phyloP scores from a whole-genome alignment of 257 asterid species.

The Plectranthus barbatus region DNA sequence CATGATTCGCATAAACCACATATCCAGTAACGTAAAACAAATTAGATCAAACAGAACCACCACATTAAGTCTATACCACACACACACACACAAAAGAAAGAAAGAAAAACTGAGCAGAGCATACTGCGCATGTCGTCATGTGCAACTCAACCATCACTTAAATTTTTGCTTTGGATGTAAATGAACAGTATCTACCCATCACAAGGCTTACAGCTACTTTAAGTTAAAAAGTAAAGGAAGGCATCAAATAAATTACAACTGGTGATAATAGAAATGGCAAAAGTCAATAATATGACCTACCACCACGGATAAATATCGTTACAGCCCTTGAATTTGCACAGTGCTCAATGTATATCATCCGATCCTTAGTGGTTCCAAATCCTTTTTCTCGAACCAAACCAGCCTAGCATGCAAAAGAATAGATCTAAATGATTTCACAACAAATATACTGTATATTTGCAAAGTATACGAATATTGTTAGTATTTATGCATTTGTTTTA shows the following conservation, averaged over 20 bases:
- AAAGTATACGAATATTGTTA: too few species aligned
- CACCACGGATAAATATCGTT: constrained; percentile 94
- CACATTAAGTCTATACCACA: too few species aligned
- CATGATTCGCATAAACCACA: neutral
- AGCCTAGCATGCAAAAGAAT: constrained; percentile 41
- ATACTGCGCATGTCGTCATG: neutral
- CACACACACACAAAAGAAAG: too few species aligned
- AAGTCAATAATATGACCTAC: constrained; percentile 40
- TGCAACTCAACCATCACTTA: neutral
- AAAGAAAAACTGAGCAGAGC: too few species aligned
- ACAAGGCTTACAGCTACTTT: neutral
- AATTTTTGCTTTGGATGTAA: neutral
- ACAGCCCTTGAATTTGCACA: constrained; percentile 98
- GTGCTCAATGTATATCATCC: constrained; percentile 95
- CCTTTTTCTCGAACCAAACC: constrained; percentile 93
- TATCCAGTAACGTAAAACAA: neutral
- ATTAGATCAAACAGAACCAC: neutral
- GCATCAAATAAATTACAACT: neutral
- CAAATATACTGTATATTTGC: too few species aligned
- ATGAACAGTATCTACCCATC: neutral
- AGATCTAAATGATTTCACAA: neutral
- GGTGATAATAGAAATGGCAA: neutral
- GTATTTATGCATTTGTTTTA: too few species aligned
- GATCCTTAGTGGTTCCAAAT: constrained; percentile 92
- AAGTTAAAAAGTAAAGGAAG: neutral